Base-by-base conservation (phyloP, 129 eudicot genomes). In the Pittosporum tobira region DNA sequence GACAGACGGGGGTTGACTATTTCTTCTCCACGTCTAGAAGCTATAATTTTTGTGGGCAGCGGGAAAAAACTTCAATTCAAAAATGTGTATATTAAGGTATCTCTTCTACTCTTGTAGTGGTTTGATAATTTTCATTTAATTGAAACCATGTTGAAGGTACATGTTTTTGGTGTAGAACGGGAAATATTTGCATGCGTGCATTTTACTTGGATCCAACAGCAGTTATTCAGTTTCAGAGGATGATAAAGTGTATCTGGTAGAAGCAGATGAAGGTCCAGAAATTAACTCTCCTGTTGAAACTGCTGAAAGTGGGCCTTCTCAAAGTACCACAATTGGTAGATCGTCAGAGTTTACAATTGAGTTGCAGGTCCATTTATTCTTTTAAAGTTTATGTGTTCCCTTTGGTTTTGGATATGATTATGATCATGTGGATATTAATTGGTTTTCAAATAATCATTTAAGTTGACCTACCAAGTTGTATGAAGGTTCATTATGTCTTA, bases 71-170 rank as follows among this genome's bases (percentile, higher is more conserved):
- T 91, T 68, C 83, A 78, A 66, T 91, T 91, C 65, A 78, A 68
- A 69, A 91, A 91, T 67, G 91, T 91, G 31, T 72, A 67, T 42
- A 74, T 91, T 70, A 91, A 74, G 94, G 99, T 91, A 20, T 23
- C 59, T 57, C 62, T 54, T 72, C 19, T 18, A 22, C 47, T 34
- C 26, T 28, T 54, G 26, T 34, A 46, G 28, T 75, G 63, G 34
- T 28, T n/a, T 61, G 48, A 64, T 67, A 7, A 22, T 25, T 48
- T 57, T 30, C 14, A 14, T 63, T 50, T 29, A 36, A 5, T 45
- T 40, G 22, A 40, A 48, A 34, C 6, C 13, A 34, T 54, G 58
- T 16, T 65, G 44, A 55, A 24, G n/a, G 28, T 37, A 2, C 42
- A 16, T 64, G 5, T 60, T 62, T 38, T 48, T 53, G 40, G 48